Evolutionary conservation across 805 yeast genomes (phyloP).

Genomic region (Sugiyamaella lignohabitans): DNA sequence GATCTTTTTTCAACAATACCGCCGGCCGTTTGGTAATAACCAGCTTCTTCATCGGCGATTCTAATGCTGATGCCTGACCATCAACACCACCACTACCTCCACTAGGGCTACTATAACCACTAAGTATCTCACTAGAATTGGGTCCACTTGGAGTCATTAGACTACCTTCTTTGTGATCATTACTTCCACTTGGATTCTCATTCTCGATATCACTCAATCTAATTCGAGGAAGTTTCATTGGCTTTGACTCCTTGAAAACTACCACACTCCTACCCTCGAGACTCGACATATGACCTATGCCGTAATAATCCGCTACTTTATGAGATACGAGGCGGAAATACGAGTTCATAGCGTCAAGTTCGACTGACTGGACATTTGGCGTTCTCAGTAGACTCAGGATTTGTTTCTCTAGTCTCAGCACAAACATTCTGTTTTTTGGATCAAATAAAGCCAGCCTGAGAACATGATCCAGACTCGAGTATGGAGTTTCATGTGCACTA

Average conservation of each 20-base stretch:
- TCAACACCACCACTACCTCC: no score
- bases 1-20: neutral
- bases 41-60: neutral
- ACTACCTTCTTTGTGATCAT: neutral
- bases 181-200: no score
- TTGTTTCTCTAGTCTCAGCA: constrained; percentile 44
- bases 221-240: constrained; percentile 1
- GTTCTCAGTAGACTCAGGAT: constrained; percentile 41
- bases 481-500: neutral
- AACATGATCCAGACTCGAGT: constrained; percentile 26
- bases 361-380: constrained; percentile 36
- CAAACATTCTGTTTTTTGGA: constrained; percentile 44
- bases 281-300: constrained; percentile 51
- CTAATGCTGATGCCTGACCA: neutral
- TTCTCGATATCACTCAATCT: constrained; percentile 10
- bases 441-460: constrained; percentile 38
- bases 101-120: neutral
- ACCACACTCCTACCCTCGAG: constrained; percentile 43
- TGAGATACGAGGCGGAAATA: constrained; percentile 63
- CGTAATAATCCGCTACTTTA: constrained; percentile 62
- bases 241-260: constrained; percentile 32
- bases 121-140: neutral
- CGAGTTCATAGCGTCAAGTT: constrained; percentile 55
- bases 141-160: no score
- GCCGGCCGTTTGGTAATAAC: neutral